Base-by-base conservation (phyloP, 2,329 filamentous ascomycete genomes). In the Neofusicoccum ribis region DNA sequence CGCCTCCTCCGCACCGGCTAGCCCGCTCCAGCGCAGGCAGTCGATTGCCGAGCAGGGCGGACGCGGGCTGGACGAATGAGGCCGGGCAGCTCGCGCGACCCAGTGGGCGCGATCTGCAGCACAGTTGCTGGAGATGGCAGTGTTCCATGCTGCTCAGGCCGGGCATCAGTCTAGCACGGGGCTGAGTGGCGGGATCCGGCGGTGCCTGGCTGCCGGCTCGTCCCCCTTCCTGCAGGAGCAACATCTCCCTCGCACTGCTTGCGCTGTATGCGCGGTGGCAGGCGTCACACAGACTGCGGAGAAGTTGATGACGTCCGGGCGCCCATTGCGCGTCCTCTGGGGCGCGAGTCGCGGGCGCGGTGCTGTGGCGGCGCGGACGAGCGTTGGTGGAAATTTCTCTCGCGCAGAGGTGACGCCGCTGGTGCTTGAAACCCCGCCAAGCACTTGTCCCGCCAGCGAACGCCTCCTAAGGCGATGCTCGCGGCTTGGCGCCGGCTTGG, bases 351-450 rank as follows among this genome's bases (percentile, higher is more conserved):
- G 37, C 41, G 56, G 56, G 36, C 27, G 31, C 31, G 56, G 17
- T 23, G 56, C 23, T 23, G 23, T 23, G 23, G 23, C 23, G 23
- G 3, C 23, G 23, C 23, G 23, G 23, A 43, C 41, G 27, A 46
- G 41, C 54, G 54, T 47, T 60, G 56, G 56, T 60, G 56, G 56
- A 49, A 60, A 60, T 60, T 60, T 60, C 43, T 17, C 23, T 23
- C 12, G 54, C 54, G 41, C 17, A 36, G 14, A 6, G 56, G 39
- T 43, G 52, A 44, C 43, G 43, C 15, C n/a, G 43, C 15, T 44
- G 43, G 43, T 23, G 56, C 56, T 60, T 49, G 41, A 60, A 60
- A 60, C 56, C 15, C 3, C n/a, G 56, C 56, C 56, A 60, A 60
- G 56, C 20, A 5, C 20, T n/a, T n/a, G 52, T 58, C 52, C 52